Conservation (phyloP, 192 early-diverging fungal species). For the Funneliformis geosporum region DNA sequence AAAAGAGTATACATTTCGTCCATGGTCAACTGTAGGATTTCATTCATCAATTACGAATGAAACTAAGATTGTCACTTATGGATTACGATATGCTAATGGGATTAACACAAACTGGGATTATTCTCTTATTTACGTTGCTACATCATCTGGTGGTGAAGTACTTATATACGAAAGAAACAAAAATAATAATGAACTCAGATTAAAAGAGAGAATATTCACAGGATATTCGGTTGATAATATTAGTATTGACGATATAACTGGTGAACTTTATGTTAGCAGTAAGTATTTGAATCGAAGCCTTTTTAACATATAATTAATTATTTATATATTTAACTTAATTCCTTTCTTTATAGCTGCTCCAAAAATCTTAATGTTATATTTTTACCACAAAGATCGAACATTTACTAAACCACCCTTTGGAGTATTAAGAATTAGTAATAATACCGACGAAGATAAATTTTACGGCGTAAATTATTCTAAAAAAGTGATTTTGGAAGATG, state of each 20-base stretch:
- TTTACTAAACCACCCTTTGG: constrained; percentile 24
- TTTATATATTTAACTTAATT: neutral
- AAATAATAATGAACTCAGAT: neutral
- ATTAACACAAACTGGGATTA: constrained; percentile 19
- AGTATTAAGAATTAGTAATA: constrained; percentile 36
- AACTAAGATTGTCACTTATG: neutral
- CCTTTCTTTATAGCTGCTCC: neutral
- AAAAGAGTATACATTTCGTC: neutral
- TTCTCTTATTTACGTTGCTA: neutral
- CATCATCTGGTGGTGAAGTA: neutral
- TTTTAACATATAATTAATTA: neutral
- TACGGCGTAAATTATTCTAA: constrained; percentile 15
- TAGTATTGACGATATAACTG: constrained; percentile 19
- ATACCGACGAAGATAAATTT: neutral
- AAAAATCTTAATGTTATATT: neutral
- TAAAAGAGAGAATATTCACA: neutral
- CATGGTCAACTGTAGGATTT: constrained; percentile 17
- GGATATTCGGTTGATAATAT: constrained; percentile 5
- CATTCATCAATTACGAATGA: constrained; percentile 6
- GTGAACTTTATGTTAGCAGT: constrained; percentile 24
- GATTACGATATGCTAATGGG: constrained; percentile 9
- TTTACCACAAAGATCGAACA: neutral
- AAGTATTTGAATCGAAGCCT: neutral
- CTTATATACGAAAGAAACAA: constrained; percentile 18
- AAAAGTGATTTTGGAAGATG: constrained; percentile 35